Percentiles rank a stretch among this genome's conserved stretches.
These are phyloP conservation scores for Ormosia emarginata DNA, from an alignment of 306 rosid genomes.

Conservation along the genomic window DNA sequence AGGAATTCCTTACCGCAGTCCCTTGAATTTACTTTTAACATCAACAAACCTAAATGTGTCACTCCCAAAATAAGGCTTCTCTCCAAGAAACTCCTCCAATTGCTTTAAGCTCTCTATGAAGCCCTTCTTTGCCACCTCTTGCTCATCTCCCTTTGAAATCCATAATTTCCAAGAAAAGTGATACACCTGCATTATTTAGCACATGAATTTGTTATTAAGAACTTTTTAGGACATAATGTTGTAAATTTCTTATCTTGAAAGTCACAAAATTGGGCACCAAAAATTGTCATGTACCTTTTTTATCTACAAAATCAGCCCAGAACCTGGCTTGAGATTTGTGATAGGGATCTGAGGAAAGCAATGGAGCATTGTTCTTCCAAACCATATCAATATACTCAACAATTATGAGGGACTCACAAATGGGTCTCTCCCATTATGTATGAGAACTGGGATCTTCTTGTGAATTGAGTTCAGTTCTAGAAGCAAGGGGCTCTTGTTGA, in stretches of 20 bases:
- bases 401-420: constrained; percentile 38
- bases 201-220: neutral
- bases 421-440: constrained; percentile 28
- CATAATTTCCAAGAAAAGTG: constrained; percentile 20
- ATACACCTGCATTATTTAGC: constrained; percentile 26
- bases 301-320: constrained; percentile 38
- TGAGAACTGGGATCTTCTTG: constrained; percentile 40
- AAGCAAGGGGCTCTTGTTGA: constrained; percentile 31
- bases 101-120: constrained; percentile 32
- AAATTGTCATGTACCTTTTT: constrained; percentile 22
- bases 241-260: neutral
- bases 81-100: constrained; percentile 44
- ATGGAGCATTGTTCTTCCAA: constrained; percentile 25
- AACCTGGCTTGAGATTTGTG: constrained; percentile 34
- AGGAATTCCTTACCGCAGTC: too few relatives aligned
- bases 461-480: constrained; percentile 39
- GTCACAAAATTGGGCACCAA: neutral
- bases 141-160: constrained; percentile 37
- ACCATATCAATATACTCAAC: constrained; percentile 41
- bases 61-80: constrained; percentile 43
- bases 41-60: constrained; percentile 43
- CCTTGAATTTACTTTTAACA: too few relatives aligned
- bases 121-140: constrained; percentile 26
- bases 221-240: neutral
- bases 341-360: constrained; percentile 29